These are phyloP conservation scores for Leccinum broughii DNA, from an alignment of 768 basidiomycete genomes.

Conservation along the genomic window DNA sequence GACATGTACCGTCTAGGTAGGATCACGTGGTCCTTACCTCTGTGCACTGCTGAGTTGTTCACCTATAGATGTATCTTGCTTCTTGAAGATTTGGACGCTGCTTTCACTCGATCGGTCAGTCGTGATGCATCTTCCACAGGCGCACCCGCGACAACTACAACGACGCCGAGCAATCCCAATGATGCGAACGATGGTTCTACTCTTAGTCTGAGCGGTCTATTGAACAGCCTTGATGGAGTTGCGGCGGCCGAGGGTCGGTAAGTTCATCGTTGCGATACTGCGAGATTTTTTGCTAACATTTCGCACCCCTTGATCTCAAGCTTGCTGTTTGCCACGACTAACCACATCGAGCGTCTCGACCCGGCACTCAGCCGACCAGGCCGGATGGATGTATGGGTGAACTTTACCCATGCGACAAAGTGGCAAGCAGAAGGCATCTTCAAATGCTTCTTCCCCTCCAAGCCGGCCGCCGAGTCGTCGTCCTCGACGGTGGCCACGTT, in stretches of 20 bases:
- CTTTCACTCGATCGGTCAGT: conserved; percentile 84
- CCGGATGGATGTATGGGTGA: conserved; percentile 91
- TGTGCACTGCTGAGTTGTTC: conserved; percentile 14
- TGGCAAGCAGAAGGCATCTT: conserved; percentile 94
- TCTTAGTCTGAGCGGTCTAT: conserved; percentile 77
- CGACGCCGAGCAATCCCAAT: conserved; percentile 42
- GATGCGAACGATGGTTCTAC: conserved; percentile 75
- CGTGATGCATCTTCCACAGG: conserved; percentile 83
- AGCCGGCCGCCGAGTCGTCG: conserved; percentile 20
- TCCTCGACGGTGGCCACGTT: conserved; percentile 12
- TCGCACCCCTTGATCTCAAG: conserved; percentile 37
- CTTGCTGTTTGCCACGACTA: conserved; percentile 88
- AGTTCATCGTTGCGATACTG: conserved; percentile 30
- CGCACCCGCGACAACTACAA: conserved; percentile 51
- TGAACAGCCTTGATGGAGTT: conserved; percentile 86
- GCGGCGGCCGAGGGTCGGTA: conserved; percentile 86
- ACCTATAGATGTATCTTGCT: conserved; percentile 78
- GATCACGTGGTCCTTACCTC: conserved; percentile 16
- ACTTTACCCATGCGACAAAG: conserved; percentile 87
- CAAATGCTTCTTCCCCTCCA: conserved; percentile 90
- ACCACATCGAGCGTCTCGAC: conserved; percentile 92
- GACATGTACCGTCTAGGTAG: conserved; percentile 80
- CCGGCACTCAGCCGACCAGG: conserved; percentile 86
- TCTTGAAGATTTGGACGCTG: conserved; percentile 91
- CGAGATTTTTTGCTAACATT: conserved; percentile 19